Base-by-base conservation (phyloP, 2,329 filamentous ascomycete species). In the Sarocladiaceae sp. region DNA sequence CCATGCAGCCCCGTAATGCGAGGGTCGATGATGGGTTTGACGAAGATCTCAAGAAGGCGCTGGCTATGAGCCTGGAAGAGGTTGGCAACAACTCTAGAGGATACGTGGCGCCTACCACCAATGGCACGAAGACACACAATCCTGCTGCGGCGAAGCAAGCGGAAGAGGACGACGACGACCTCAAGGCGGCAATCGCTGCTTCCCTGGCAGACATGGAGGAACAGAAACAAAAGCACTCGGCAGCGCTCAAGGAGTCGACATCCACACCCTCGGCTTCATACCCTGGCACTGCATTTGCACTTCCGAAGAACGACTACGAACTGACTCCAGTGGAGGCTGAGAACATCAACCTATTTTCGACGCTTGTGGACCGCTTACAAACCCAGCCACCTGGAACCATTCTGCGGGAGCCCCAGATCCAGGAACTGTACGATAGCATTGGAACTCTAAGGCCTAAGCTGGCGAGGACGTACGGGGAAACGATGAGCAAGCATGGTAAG, bases 401-500 rank as follows among this genome's bases (percentile, higher is more conserved):
- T 44, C 67, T 98, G n/a, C 78, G 93, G 40, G 93, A 98, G 58
- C 93, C 93, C 2, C 93, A 97, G 61, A 96, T 98, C 42, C 93
- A 98, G 64, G 93, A 98, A 65, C 72, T 98, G 4, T 98, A 98
- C 61, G 93, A 97, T 58, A 94, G 90, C 55, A 97, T 98, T 55
- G 89, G 91, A n/a, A 77, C 88, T 13, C 69, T 98, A 50, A 79
- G 93, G 41, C 93, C 93, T 2, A 98, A 98, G 63, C 73, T 98
- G 45, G 93, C 93, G 4, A 80, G 93, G 46, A 96, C 91, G 0
- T 96, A 97, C 59, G 93, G 93, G 45, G 93, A 98, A 68, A 96
- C 93, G 0, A 97, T 98, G 93, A 97, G 93, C 77, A 98, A 98
- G 65, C 93, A 97, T 63, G 90, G 88, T 88, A 69, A 60, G 80